Conservation (phyloP, 2,329 filamentous ascomycete genomes). For the Phoma sp. region DNA sequence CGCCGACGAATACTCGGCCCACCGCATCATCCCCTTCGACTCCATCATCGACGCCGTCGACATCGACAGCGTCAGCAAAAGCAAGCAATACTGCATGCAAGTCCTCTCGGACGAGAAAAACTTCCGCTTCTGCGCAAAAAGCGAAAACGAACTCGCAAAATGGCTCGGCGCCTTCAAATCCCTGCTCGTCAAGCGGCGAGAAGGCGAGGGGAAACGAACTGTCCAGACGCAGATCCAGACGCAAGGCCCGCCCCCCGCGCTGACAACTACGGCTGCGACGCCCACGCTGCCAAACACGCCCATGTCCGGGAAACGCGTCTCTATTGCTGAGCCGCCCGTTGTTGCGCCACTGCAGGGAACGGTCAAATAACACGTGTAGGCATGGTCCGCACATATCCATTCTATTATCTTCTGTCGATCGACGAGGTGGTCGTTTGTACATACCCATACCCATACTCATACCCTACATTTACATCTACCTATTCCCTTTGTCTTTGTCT, state of each 20-base stretch:
- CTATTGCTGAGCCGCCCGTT: not conserved
- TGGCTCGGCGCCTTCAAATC: constrained; percentile 94
- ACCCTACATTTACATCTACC: too few species aligned
- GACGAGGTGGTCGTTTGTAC: too few species aligned
- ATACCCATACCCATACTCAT: too few species aligned
- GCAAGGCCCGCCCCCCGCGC: too few species aligned
- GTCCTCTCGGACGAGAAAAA: constrained; percentile 88
- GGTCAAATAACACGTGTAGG: not conserved
- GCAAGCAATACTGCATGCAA: constrained; percentile 87
- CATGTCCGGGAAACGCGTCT: not conserved
- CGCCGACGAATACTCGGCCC: constrained; percentile 85
- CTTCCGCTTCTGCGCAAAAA: constrained; percentile 64
- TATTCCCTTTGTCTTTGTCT: too few species aligned
- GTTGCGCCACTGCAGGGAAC: too few species aligned
- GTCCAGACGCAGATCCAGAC: not conserved
- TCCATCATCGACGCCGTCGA: constrained; percentile 90
- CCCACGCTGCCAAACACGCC: constrained; percentile 8
- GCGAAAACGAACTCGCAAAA: constrained; percentile 82
- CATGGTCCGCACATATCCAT: not conserved
- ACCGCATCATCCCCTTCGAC: constrained; percentile 79
- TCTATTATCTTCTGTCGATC: too few species aligned
- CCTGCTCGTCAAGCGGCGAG: constrained; percentile 73
- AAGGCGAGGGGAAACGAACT: constrained; percentile 43
- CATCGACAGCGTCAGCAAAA: constrained; percentile 84
- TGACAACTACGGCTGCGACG: constrained; percentile 11